phyloP scores from a whole-genome alignment of 1,284 basidiomycete species.

The Austroboletus rostrupii region DNA sequence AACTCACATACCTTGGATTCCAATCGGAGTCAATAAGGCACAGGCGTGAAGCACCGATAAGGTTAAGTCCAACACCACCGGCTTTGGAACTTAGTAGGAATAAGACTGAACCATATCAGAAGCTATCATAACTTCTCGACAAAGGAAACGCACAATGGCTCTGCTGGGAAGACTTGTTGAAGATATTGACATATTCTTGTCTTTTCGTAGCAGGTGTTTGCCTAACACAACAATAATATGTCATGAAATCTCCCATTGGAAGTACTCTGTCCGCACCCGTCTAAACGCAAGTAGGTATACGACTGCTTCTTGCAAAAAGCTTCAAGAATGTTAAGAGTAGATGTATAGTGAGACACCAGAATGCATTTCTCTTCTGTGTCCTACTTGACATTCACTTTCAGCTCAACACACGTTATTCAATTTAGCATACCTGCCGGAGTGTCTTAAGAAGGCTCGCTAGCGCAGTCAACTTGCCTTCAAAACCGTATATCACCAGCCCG shows the following conservation, averaged over 20 bases:
- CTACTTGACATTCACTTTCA: constrained; percentile 29
- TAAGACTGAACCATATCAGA: constrained; percentile 53
- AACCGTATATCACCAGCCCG: background rate
- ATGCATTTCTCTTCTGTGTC: constrained; percentile 91
- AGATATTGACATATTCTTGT: constrained; percentile 78
- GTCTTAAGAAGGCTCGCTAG: constrained; percentile 70
- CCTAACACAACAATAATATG: constrained; percentile 35
- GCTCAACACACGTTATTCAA: background rate
- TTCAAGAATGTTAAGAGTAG: constrained; percentile 90
- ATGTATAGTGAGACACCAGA: constrained; percentile 86
- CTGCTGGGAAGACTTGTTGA: constrained; percentile 72
- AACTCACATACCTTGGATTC: constrained; percentile 73
- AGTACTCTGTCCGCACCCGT: constrained; percentile 57
- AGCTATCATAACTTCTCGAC: constrained; percentile 2
- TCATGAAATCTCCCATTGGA: background rate
- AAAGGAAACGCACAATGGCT: constrained; percentile 53
- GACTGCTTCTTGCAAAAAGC: constrained; percentile 73
- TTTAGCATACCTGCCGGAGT: constrained; percentile 51
- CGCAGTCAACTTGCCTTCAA: constrained; percentile 75
- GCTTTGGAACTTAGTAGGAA: constrained; percentile 95
- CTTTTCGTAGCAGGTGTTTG: constrained; percentile 78
- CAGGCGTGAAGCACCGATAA: constrained; percentile 85
- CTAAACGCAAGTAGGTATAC: constrained; percentile 83
- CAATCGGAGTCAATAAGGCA: constrained; percentile 92
- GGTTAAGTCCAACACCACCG: constrained; percentile 92